Conservation (phyloP, 345 rosid genomes). For the Physaria fendleri region DNA sequence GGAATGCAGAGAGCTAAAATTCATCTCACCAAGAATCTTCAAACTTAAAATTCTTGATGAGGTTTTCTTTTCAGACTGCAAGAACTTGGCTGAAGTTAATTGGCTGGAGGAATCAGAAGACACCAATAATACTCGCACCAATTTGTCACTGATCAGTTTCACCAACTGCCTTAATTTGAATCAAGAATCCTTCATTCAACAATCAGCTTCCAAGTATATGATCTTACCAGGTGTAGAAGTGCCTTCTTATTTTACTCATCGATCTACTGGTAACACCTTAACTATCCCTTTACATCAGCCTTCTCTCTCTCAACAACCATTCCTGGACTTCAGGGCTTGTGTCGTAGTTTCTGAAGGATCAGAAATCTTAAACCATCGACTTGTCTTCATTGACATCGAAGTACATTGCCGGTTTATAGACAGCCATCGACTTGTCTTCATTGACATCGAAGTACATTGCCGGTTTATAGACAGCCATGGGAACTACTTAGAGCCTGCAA, state of each 20-base stretch:
- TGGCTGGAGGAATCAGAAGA: background rate
- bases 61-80: too few relatives aligned
- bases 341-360: constrained; percentile 13
- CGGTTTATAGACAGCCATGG: constrained; percentile 1
- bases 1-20: too few relatives aligned
- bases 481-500: background rate
- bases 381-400: constrained; percentile 11
- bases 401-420: constrained; percentile 9
- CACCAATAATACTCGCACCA: background rate
- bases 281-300: background rate
- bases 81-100: background rate
- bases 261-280: background rate
- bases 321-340: constrained; percentile 18
- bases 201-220: background rate
- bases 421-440: background rate
- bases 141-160: constrained; percentile 7
- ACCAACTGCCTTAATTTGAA: background rate
- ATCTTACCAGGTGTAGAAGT: constrained; percentile 11
- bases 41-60: too few relatives aligned
- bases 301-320: background rate
- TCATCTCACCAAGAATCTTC: too few relatives aligned
- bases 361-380: too few relatives aligned
- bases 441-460: constrained; percentile 15
- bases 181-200: constrained; percentile 6
- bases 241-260: background rate